Conservation (phyloP, 2,329 filamentous ascomycete species). For the Fusarium sp. region DNA sequence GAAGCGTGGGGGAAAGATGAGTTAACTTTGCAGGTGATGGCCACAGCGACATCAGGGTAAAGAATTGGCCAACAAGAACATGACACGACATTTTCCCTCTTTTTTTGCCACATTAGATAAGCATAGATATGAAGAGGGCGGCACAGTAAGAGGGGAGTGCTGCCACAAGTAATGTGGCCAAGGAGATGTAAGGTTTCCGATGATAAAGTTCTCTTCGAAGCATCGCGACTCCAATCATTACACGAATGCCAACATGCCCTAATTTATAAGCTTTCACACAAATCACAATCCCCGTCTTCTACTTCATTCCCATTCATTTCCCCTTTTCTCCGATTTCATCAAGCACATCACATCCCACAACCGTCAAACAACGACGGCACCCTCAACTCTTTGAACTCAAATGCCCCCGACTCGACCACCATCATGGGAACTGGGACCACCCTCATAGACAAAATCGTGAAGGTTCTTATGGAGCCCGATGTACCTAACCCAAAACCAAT, state of each 20-base stretch:
- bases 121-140: accelerated
- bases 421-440: no score
- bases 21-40: no score
- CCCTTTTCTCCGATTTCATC: not conserved
- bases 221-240: not conserved
- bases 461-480: not conserved
- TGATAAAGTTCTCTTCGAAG: not conserved
- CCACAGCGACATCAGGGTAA: accelerated
- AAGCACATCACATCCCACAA: not conserved
- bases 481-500: not conserved
- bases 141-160: not conserved
- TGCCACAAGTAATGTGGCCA: not conserved
- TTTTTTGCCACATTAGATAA: not conserved
- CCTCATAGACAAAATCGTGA: not conserved
- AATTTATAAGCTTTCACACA: not conserved
- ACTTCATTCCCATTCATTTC: no score
- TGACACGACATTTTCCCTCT: not conserved
- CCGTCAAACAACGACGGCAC: not conserved
- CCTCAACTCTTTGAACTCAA: not conserved
- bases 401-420: no score
- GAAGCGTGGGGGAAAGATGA: no score
- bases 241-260: not conserved
- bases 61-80: not conserved
- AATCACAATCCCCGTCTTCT: not conserved
- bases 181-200: not conserved